A percentile compares a stretch with the other conserved stretches of the same genome.
phyloP scores from a whole-genome alignment of 768 basidiomycete genomes.

The Hydnum rufescens region DNA sequence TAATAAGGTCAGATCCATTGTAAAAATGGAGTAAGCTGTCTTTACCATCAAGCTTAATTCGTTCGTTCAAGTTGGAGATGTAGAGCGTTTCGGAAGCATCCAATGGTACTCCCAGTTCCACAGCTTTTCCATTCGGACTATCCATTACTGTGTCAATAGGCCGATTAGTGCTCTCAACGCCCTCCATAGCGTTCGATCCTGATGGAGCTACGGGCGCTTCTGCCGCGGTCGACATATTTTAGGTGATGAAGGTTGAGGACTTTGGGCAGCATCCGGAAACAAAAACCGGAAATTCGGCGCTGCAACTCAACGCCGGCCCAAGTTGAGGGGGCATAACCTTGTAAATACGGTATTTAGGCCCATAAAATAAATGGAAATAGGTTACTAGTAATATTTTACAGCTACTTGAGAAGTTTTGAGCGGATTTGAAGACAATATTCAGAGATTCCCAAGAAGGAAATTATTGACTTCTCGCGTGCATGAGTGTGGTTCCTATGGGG shows the following conservation, averaged over 20 bases:
- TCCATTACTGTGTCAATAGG: background rate
- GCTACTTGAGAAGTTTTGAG: too few species aligned
- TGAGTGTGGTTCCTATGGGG: background rate
- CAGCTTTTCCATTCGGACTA: background rate
- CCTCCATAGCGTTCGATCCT: background rate
- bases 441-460: too few species aligned
- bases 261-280: too few species aligned
- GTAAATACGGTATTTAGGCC: too few species aligned
- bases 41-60: slow-evolving; percentile 42
- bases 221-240: background rate
- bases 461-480: too few species aligned
- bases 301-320: too few species aligned
- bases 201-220: background rate
- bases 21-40: slow-evolving; percentile 12
- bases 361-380: too few species aligned
- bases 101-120: too few species aligned
- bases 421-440: too few species aligned
- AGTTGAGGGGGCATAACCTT: too few species aligned
- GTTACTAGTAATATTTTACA: too few species aligned
- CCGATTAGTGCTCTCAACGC: background rate
- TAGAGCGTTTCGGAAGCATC: slow-evolving; percentile 67
- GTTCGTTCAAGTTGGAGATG: slow-evolving; percentile 92
- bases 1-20: slow-evolving; percentile 25
- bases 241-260: background rate
- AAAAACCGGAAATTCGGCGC: too few species aligned